Percentiles rank a stretch among this genome's conserved stretches.
These are phyloP conservation scores for Lagenaria siceraria DNA, from an alignment of 306 rosid genomes.

Conservation along the genomic window DNA sequence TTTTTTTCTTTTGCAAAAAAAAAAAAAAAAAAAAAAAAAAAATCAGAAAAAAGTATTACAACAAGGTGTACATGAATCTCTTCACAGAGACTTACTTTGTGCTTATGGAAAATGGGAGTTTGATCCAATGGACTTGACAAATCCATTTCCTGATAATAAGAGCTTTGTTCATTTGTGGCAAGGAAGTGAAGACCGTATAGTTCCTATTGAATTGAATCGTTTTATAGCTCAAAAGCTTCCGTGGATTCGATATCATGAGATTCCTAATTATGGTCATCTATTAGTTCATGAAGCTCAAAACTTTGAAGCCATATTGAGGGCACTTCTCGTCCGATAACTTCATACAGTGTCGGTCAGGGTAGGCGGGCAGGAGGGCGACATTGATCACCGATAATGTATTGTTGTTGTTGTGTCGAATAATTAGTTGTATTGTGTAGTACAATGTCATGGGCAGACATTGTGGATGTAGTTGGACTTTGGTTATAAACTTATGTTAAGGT, in stretches of 20 bases:
- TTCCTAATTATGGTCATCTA: slow-evolving; percentile 49
- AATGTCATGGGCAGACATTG: background rate
- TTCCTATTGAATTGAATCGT: slow-evolving; percentile 34
- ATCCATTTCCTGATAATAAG: slow-evolving; percentile 26
- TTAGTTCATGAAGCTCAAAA: slow-evolving; percentile 13
- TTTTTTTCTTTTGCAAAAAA: background rate
- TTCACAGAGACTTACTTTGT: slow-evolving; percentile 38
- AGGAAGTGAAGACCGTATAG: slow-evolving; percentile 43
- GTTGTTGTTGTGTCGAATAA: background rate
- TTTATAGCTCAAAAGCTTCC: slow-evolving; percentile 43
- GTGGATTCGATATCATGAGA: slow-evolving; percentile 74
- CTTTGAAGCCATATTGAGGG: slow-evolving; percentile 41
- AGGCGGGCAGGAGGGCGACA: background rate
- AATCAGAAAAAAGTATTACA: slow-evolving; percentile 41
- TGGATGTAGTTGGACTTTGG: background rate
- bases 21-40: background rate
- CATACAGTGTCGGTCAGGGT: background rate
- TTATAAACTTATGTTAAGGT: background rate
- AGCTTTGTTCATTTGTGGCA: slow-evolving; percentile 68
- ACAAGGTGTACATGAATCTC: slow-evolving; percentile 60
- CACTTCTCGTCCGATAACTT: slow-evolving; percentile 33
- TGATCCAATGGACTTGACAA: slow-evolving; percentile 1
- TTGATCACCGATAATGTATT: background rate
- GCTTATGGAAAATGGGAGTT: slow-evolving; percentile 60
- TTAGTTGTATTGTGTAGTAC: background rate